Base-by-base conservation (phyloP, 2,329 filamentous ascomycete species). In the Acrocalymma vagum region DNA sequence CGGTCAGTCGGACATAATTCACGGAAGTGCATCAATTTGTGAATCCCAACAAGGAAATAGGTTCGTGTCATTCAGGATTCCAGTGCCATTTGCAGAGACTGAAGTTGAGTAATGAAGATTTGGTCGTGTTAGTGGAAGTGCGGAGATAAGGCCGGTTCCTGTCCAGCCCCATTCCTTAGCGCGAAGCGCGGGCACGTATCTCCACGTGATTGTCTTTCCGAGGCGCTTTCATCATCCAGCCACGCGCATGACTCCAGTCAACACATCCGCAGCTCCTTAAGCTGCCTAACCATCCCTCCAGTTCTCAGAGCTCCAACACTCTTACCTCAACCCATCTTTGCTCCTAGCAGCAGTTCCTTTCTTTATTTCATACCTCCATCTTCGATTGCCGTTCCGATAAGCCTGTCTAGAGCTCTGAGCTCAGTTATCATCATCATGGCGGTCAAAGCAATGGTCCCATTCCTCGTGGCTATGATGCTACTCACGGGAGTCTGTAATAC, bases 401-500 rank as follows among this genome's bases (percentile, higher is more conserved):
- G 25, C 43, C 33, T 20, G 20, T 14, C 28, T 28, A 34, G 33
- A 53, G 29, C 48, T 50, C 49, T 32, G 25, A 29, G 15, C 29
- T 17, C 15, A 23, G 23, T 16, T 29, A 38, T 21, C 25, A 20
- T 31, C 55, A 58, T 45, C 55, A 95, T 96, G 88, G 81, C 87
- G 56, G 78, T 81, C 54, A 83, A 82, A 68, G 82, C 82, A 24
- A 67, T 90, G 39, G 82, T 97, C 45, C 91, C 91, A 24, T 81
- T 96, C 64, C 79, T 97, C 51, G 90, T 97, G 71, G 87, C 80
- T 60, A 95, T 96, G 90, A 97, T 97, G 93, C 79, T 97, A 65
- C 75, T 96, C 66, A 96, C 93, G 16, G 93, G 93, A 50, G 91
- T 95, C 48, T 96, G 91, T 79, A 99, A 99, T 71, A 99, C 94